Evolutionary conservation across 1,284 basidiomycete genomes (phyloP), one percentile per base, ranked within the genome.

Genomic region (Sporisorium sorghi): DNA sequence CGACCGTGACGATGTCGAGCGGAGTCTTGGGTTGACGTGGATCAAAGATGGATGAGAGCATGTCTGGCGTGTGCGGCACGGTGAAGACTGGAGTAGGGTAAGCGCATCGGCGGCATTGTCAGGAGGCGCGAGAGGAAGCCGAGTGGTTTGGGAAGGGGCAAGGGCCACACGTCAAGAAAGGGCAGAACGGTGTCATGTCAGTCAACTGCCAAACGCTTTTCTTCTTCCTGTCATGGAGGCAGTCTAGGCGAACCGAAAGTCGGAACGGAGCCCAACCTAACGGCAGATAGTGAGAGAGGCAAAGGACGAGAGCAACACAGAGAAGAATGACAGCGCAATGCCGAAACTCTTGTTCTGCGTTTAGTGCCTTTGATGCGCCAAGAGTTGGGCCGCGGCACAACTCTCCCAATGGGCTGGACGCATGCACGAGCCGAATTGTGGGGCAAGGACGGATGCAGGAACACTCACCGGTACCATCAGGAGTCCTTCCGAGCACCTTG

Each of bases 31-130:
- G 91, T 79, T 93, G 90, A 5, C 89, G 87, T 3, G 95, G 97
- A 82, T 94, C 89, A 83, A 97, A 92, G 24, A 99, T 88, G 8
- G 92, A 91, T 5, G 94, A 94, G 63, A 99, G 85, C 63, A 98
- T 94, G 84, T 97, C 94, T 83, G 97, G 93, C 0, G 97, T 99
- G 43, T 93, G 92, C 10, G 96, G 96, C 37, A 98, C 94, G 57
- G 90, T 89, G 85, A 99, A 99, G 12, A 97, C 94, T 75, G 58
- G 4, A 37, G 11, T 5, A 3, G 6, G 15, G 43, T 21, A 23
- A 26, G 32, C 6, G 19, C 46, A 17, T 33, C 10, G 39, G n/a
- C 21, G 19, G 30, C 26, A 30, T 32, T 19, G n/a, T 28, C 32
- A 32, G 21, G 40, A 47, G 24, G 61, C 44, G 53, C 28, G 37